Conservation (phyloP, 208 protist species). For the Zelonia costaricensis region DNA sequence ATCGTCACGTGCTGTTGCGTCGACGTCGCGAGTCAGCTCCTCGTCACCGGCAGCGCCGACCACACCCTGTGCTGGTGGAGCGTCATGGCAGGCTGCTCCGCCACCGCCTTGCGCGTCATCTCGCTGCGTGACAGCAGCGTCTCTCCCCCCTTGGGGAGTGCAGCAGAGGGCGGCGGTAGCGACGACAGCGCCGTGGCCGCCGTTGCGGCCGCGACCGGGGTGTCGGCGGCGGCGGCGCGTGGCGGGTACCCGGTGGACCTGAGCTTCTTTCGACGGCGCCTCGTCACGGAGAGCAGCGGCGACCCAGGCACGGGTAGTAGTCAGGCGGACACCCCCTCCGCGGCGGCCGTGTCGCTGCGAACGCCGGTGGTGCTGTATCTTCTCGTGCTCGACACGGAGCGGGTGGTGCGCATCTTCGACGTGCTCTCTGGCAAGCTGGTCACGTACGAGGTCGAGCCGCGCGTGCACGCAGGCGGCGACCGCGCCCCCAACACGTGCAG, state of each 20-base stretch:
- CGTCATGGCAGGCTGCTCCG: slow-evolving; percentile 22
- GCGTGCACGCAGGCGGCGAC: slow-evolving; percentile 5
- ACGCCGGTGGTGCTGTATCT: slow-evolving; percentile 39
- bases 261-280: slow-evolving; percentile 54
- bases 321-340: too few relatives aligned
- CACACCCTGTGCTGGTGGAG: slow-evolving; percentile 77
- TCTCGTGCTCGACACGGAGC: slow-evolving; percentile 75
- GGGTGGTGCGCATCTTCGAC: slow-evolving; percentile 75
- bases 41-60: slow-evolving; percentile 77
- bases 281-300: neutral
- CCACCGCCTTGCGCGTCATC: slow-evolving; percentile 39
- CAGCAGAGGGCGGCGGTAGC: too few relatives aligned
- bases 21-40: slow-evolving; percentile 38
- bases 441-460: slow-evolving; percentile 1
- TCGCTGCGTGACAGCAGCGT: slow-evolving; percentile 61
- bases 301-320: neutral
- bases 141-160: too few relatives aligned
- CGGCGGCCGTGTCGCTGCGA: neutral
- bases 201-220: neutral
- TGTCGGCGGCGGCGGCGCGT: slow-evolving; percentile 13
- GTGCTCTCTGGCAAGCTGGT: slow-evolving; percentile 48
- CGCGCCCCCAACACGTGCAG: neutral
- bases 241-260: slow-evolving; percentile 78
- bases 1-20: slow-evolving; percentile 72
- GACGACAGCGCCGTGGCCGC: neutral